Conservation (phyloP, 2,329 filamentous ascomycete genomes). For the Blumeria graminis region DNA sequence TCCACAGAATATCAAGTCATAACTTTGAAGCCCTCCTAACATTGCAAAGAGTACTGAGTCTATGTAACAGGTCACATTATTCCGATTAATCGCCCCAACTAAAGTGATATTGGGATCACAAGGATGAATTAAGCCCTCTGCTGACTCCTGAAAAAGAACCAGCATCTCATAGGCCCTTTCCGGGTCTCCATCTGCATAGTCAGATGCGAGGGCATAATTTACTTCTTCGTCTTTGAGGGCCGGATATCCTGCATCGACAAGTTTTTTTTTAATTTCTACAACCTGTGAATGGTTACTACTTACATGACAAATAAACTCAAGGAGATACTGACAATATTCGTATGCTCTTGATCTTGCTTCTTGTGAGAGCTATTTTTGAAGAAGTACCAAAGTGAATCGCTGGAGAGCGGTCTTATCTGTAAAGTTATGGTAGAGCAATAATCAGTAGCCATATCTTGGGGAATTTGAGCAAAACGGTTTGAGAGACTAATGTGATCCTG, state of each 20-base stretch:
- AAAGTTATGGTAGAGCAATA: conserved; percentile 5
- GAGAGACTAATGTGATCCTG: conserved; percentile 7
- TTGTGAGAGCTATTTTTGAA: conserved; percentile 37
- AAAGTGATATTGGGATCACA: conserved; percentile 51
- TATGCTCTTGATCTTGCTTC: conserved; percentile 29
- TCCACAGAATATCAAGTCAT: conserved; percentile 75
- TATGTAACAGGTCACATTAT: conserved; percentile 79
- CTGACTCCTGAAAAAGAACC: conserved; percentile 54
- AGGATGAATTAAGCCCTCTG: conserved; percentile 51
- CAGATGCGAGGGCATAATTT: conserved; percentile 33
- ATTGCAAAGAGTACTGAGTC: conserved; percentile 85
- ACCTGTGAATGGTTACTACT: conserved; percentile 17
- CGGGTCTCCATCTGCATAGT: conserved; percentile 42
- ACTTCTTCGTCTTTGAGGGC: conserved; percentile 36
- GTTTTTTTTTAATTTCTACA: conserved; percentile 25
- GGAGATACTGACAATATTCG: conserved; percentile 16
- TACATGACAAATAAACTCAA: neutral
- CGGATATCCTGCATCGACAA: conserved; percentile 28
- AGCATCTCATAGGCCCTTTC: conserved; percentile 57
- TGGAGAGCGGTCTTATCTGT: conserved; percentile 27
- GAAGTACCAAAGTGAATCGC: conserved; percentile 35
- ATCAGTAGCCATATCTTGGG: conserved; percentile 8
- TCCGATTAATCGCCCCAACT: conserved; percentile 66
- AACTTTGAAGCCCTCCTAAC: conserved; percentile 75
- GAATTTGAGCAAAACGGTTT: conserved; percentile 3